Evolutionary conservation across 768 basidiomycete species (phyloP).

Genomic region (Dacryopinax spathularia): DNA sequence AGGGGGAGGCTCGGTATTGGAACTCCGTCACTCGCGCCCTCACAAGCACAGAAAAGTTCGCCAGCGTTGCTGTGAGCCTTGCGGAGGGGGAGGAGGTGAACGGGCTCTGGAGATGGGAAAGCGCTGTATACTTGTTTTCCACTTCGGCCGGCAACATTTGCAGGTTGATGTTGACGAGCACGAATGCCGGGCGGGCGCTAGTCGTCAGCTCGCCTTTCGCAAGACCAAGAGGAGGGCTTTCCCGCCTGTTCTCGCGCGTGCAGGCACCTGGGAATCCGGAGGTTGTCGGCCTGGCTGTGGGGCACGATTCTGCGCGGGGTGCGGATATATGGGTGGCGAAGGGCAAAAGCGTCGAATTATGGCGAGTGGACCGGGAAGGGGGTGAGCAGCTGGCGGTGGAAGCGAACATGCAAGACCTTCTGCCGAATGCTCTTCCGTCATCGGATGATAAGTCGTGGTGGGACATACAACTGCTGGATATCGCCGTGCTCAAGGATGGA

Average conservation of each 20-base stretch:
- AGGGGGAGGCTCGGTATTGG: slow-evolving; percentile 74
- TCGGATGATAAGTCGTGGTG: neutral
- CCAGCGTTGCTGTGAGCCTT: slow-evolving; percentile 11
- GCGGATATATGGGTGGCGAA: slow-evolving; percentile 11
- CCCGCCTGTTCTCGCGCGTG: slow-evolving; percentile 18
- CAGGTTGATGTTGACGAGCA: neutral
- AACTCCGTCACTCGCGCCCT: slow-evolving; percentile 44
- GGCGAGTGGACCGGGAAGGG: slow-evolving; percentile 8
- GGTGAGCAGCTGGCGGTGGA: neutral
- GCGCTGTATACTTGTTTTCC: neutral
- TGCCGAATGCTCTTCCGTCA: neutral
- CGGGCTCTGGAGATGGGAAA: slow-evolving; percentile 6
- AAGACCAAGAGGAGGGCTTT: slow-evolving; percentile 20
- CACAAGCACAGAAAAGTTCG: slow-evolving; percentile 23
- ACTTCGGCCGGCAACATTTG: slow-evolving; percentile 3
- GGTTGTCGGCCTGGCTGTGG: neutral
- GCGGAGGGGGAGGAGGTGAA: slow-evolving; percentile 19
- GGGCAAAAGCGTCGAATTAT: slow-evolving; percentile 15
- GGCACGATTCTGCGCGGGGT: neutral
- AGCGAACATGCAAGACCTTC: slow-evolving; percentile 1
- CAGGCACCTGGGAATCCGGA: neutral
- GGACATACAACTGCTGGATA: neutral
- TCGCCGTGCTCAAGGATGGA: neutral
- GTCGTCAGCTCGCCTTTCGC: slow-evolving; percentile 16
- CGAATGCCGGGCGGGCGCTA: slow-evolving; percentile 16